Evolutionary conservation across 495 filamentous ascomycete genomes (phyloP), one percentile per base, ranked within the genome.

Genomic region (Hypoxylon crocopeplum): DNA sequence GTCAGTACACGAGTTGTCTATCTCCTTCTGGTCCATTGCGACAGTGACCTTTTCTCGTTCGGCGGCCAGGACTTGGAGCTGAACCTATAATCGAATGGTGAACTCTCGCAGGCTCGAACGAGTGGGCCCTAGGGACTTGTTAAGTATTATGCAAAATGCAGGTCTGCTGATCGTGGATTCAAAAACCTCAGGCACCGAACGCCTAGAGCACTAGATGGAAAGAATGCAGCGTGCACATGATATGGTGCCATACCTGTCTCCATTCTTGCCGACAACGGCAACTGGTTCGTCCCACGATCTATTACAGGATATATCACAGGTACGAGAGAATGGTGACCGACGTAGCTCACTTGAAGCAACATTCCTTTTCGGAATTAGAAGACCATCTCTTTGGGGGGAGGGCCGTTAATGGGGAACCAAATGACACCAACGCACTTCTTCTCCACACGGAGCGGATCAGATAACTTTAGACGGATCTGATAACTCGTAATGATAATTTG

Each of bases 391-490:
- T 36, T 29, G 36, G 41, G 33, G 25, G 25, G 22, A 17, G 13
- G 25, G 34, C 48, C 37, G 48, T 45, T 49, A 16, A 8, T 4
- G 15, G 15, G 36, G 54, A 65, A 40, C 48, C n/a, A 62, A 51
- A 59, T 37, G 48, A n/a, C 32, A 17, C 47, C 36, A 51, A 51
- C 38, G 49, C 34, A 51, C 30, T 29, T 48, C 56, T 39, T 48
- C 61, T 59, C 61, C 61, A 64, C 61, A 38, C 25, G 11, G 19
- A 17, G 19, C 61, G 67, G 67, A 69, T 69, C 67, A 47, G 67
- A 69, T 69, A 69, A 69, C 63, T 67, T 67, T 59, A 67, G 55
- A 59, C 59, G 67, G 63, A 69, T 69, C 67, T 37, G 67, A 69
- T 69, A 67, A 69, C 44, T 54, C 48, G 48, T 66, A 56, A 37